These are phyloP conservation scores for Candida easanensis DNA, from an alignment of 805 yeast genomes.

Conservation along the genomic window DNA sequence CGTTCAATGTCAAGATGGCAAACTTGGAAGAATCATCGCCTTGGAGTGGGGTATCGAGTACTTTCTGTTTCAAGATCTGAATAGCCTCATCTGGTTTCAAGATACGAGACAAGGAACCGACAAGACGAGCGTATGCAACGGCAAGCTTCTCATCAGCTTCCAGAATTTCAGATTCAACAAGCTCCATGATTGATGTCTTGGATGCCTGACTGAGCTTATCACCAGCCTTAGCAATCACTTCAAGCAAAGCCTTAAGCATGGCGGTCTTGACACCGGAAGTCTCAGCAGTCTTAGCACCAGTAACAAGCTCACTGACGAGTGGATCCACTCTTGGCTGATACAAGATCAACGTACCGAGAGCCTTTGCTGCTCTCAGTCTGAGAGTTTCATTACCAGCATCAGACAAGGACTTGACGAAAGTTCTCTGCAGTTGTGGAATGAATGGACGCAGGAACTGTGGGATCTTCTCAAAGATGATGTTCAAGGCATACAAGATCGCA, in stretches of 20 bases:
- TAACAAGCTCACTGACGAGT: conserved; percentile 75
- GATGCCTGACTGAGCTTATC: conserved; percentile 71
- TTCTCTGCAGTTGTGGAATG: conserved; percentile 95
- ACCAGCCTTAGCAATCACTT: conserved; percentile 80
- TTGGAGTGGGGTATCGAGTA: conserved; percentile 43
- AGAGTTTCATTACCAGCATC: conserved; percentile 73
- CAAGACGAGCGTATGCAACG: conserved; percentile 71
- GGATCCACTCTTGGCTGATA: conserved; percentile 95
- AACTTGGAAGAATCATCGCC: conserved; percentile 52
- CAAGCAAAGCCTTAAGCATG: conserved; percentile 79
- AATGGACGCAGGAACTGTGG: conserved; percentile 93
- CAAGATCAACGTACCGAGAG: conserved; percentile 82
- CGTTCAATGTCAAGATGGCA: conserved; percentile 70
- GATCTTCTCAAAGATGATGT: conserved; percentile 71
- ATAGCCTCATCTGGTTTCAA: conserved; percentile 62
- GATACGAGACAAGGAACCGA: conserved; percentile 74
- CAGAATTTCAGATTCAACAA: conserved; percentile 70
- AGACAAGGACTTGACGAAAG: conserved; percentile 87
- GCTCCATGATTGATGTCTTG: conserved; percentile 60
- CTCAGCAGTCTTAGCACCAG: conserved; percentile 66
- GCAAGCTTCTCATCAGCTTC: conserved; percentile 58
- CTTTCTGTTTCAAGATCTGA: conserved; percentile 56
- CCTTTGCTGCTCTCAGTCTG: conserved; percentile 83
- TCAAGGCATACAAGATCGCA: conserved; percentile 86
- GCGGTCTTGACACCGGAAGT: conserved; percentile 77